Conservation (phyloP, 1,284 basidiomycete species). For the Mycena sp. region DNA sequence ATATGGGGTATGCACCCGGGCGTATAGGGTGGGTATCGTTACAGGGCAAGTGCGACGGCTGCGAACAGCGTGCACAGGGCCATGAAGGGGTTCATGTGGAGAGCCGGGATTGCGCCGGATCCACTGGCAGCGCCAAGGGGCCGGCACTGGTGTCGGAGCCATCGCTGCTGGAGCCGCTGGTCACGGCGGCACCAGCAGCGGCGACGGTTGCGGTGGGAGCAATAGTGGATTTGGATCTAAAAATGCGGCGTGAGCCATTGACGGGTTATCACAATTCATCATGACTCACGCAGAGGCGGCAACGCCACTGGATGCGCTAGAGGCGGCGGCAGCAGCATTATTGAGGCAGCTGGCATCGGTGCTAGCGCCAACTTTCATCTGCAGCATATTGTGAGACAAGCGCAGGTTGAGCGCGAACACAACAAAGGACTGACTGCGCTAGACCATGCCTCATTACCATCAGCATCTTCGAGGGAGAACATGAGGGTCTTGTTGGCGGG, state of each 20-base stretch:
- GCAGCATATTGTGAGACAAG: slow-evolving; percentile 17
- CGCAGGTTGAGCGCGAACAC: background rate
- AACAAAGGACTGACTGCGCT: slow-evolving; percentile 54
- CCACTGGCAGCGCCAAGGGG: slow-evolving; percentile 60
- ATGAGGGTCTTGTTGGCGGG: slow-evolving; percentile 58
- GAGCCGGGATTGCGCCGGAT: slow-evolving; percentile 44
- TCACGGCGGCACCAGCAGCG: slow-evolving; percentile 29
- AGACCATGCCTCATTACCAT: slow-evolving; percentile 72
- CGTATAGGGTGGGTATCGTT: slow-evolving; percentile 36
- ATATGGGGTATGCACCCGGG: slow-evolving; percentile 25
- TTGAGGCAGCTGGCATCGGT: slow-evolving; percentile 59
- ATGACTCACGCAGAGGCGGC: too few relatives aligned
- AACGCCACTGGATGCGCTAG: too few relatives aligned
- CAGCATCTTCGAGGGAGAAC: slow-evolving; percentile 64
- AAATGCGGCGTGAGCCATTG: too few relatives aligned
- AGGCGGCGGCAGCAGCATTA: slow-evolving; percentile 24
- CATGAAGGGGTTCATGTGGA: slow-evolving; percentile 49
- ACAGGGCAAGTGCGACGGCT: slow-evolving; percentile 47
- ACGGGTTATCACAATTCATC: too few relatives aligned
- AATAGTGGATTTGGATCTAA: background rate
- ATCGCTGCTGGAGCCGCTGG: slow-evolving; percentile 31
- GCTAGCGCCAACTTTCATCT: slow-evolving; percentile 66
- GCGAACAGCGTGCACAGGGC: slow-evolving; percentile 49
- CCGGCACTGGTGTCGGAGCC: slow-evolving; percentile 53
- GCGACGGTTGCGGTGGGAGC: slow-evolving; percentile 28